Conservation (phyloP, 345 rosid genomes). For the Punica granatum region DNA sequence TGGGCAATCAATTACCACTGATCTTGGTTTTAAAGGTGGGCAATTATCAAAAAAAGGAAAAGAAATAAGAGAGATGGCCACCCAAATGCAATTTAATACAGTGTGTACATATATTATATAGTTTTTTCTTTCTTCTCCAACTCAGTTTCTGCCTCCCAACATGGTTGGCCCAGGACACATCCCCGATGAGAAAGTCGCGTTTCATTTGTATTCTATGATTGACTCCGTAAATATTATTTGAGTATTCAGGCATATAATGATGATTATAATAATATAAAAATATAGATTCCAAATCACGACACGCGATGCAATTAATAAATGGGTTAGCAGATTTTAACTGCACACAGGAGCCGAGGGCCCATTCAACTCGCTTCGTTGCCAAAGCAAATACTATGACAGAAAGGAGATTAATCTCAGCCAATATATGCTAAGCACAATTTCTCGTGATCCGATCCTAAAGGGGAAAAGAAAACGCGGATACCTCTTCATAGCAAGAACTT, state of each 20-base stretch:
- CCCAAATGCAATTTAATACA: not conserved
- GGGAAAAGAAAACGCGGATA: not conserved
- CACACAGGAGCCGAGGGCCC: too few relatives aligned
- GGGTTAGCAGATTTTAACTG: too few relatives aligned
- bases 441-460: too few relatives aligned
- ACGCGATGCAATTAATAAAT: too few relatives aligned
- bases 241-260: not conserved
- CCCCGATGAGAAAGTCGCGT: not conserved
- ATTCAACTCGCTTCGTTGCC: too few relatives aligned
- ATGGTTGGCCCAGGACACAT: not conserved
- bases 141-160: not conserved
- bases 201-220: not conserved
- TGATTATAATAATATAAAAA: not conserved
- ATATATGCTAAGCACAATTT: too few relatives aligned
- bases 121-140: not conserved
- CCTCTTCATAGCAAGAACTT: not conserved
- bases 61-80: not conserved
- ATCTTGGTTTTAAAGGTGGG: not conserved
- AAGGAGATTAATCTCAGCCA: too few relatives aligned
- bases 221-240: not conserved
- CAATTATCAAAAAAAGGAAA: not conserved
- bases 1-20: constrained; percentile 8
- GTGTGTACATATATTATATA: not conserved
- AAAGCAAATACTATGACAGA: too few relatives aligned
- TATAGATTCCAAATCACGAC: too few relatives aligned